phyloP scores from a whole-genome alignment of 2,329 filamentous ascomycete genomes.

The Colletotrichum somersetense region DNA sequence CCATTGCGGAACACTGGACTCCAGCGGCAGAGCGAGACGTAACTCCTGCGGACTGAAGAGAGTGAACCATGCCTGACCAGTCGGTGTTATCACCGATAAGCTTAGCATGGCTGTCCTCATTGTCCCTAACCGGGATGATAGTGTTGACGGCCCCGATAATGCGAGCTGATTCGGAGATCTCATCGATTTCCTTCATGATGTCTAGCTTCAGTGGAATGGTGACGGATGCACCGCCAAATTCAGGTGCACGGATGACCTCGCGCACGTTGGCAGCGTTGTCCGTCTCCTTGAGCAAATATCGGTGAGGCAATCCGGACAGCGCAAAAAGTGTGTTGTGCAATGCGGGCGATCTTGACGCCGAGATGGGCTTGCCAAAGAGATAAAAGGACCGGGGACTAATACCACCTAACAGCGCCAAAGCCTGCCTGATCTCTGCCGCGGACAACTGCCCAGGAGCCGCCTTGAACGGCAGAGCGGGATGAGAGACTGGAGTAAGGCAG shows the following conservation, averaged over 20 bases:
- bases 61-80: conserved; percentile 90
- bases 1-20: conserved; percentile 70
- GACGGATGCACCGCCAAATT: conserved; percentile 94
- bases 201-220: conserved; percentile 96
- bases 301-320: conserved; percentile 83
- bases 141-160: conserved; percentile 96
- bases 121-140: conserved; percentile 72
- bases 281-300: conserved; percentile 84
- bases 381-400: conserved; percentile 83
- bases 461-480: conserved; percentile 89
- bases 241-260: conserved; percentile 73
- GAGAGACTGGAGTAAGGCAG: conserved; percentile 95
- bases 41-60: conserved; percentile 78
- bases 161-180: conserved; percentile 81
- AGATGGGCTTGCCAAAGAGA: conserved; percentile 88
- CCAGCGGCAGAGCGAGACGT: conserved; percentile 52
- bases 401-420: conserved; percentile 82
- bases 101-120: conserved; percentile 49
- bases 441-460: conserved; percentile 95
- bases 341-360: conserved; percentile 84
- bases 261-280: conserved; percentile 71
- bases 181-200: conserved; percentile 84
- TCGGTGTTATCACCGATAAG: conserved; percentile 94
- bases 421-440: conserved; percentile 86
- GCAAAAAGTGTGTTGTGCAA: conserved; percentile 90